Percentiles rank a stretch among this genome's conserved stretches.
phyloP scores from a whole-genome alignment of 1,284 basidiomycete species.

The Paramarasmius palmivorus region DNA sequence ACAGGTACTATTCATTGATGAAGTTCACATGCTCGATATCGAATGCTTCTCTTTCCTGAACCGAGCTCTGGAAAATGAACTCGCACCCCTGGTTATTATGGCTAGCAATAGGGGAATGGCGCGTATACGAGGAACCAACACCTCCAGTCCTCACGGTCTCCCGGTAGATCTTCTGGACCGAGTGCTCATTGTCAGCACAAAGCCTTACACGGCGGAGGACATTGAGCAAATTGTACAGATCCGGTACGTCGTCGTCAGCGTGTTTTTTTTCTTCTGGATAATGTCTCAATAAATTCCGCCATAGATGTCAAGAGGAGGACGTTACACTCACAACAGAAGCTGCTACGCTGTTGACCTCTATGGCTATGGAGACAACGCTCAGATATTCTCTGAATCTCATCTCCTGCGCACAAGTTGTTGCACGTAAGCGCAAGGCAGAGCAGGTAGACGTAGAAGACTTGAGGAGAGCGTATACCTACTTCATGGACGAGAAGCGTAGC shows the following conservation, averaged over 20 bases:
- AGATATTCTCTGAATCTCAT: conserved; percentile 93
- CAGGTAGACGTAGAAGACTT: conserved; percentile 85
- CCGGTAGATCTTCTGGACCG: conserved; percentile 95
- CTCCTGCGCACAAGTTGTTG: conserved; percentile 84
- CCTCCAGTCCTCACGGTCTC: conserved; percentile 92
- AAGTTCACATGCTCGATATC: conserved; percentile 99
- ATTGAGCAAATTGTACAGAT: conserved; percentile 93
- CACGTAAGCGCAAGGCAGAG: conserved; percentile 77
- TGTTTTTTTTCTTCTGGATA: conserved; percentile 8
- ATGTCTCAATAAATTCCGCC: conserved; percentile 2
- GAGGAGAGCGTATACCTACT: conserved; percentile 83
- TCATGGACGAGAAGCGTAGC: conserved; percentile 94
- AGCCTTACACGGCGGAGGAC: conserved; percentile 84
- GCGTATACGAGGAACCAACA: conserved; percentile 93
- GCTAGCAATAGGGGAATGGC: conserved; percentile 96
- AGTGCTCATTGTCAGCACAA: conserved; percentile 93
- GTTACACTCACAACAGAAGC: conserved; percentile 83
- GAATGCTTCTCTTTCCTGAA: conserved; percentile 99
- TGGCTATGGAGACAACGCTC: conserved; percentile 85
- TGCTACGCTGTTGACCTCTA: conserved; percentile 76
- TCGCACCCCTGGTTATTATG: conserved; percentile 97
- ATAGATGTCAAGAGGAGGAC: conserved; percentile 93
- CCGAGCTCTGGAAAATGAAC: conserved; percentile 90
- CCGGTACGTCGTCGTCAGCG: conserved; percentile 47
- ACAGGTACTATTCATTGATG: conserved; percentile 89